Conservation (phyloP, 352 stramenopile species). For the Chrysophaeum taylorii region DNA sequence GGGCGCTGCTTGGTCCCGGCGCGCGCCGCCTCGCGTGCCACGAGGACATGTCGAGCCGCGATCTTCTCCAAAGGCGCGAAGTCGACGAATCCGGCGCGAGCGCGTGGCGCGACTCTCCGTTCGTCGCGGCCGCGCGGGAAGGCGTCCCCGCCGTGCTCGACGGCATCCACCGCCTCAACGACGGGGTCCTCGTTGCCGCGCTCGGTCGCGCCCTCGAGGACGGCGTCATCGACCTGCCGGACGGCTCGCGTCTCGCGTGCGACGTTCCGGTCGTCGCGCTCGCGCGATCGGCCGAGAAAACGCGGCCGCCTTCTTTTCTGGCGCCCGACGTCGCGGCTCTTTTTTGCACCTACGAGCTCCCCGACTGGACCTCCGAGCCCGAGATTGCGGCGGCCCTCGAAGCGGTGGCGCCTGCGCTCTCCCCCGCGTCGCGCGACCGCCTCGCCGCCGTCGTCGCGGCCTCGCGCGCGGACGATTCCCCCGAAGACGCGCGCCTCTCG, state of each 20-base stretch:
- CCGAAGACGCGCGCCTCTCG: not conserved
- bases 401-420: not conserved
- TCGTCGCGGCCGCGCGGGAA: constrained; percentile 66
- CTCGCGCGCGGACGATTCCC: not conserved
- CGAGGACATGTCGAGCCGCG: constrained; percentile 72
- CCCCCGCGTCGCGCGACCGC: not conserved
- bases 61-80: constrained; percentile 70
- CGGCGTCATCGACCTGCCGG: constrained; percentile 66
- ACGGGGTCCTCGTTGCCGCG: constrained; percentile 65
- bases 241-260: constrained; percentile 60
- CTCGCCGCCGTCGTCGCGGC: not conserved
- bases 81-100: constrained; percentile 45
- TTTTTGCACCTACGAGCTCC: not conserved
- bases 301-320: too few species aligned
- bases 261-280: not conserved
- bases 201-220: constrained; percentile 72
- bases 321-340: not conserved
- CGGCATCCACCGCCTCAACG: constrained; percentile 76
- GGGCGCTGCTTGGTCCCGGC: not conserved
- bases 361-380: not conserved
- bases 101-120: constrained; percentile 58
- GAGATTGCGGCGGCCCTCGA: not conserved
- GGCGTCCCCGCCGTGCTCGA: constrained; percentile 75
- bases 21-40: not conserved
- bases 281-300: not conserved